Base-by-base conservation (phyloP, 2,329 filamentous ascomycete genomes). In the Colletotrichum incanum region DNA sequence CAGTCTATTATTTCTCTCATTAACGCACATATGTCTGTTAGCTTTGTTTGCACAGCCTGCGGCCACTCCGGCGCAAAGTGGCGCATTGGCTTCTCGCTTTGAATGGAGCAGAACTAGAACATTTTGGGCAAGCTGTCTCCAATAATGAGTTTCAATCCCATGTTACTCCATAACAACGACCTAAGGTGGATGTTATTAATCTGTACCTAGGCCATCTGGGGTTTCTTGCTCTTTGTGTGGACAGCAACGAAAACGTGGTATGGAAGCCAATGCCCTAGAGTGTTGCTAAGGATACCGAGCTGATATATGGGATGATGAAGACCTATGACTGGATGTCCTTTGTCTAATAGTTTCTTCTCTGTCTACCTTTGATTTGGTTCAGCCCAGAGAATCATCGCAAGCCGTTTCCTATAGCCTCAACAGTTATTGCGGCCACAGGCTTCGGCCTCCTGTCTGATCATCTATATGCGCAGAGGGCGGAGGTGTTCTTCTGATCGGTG, bases 371-470 rank as follows among this genome's bases (percentile, higher is more conserved):
- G 14, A 73, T 75, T 3, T 77, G 66, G 68, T 63, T 74, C 39
- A 73, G 71, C 31, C 73, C 7, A 37, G 34, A 37, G 34, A 37
- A 11, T 11, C 9, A 8, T 37, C 68, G 69, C 16, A 74, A 73
- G 39, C 74, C 74, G 11, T 77, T 75, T 50, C 67, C 75, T 23
- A 23, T 71, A n/a, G 70, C 72, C 2, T 75, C 72, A 1, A 65
- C 64, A 9, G 74, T 62, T 0, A 71, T 76, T 20, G 68, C 71
- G 18, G 72, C 73, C 1, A 70, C 76, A 74, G 31, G 80, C 75
- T 72, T 80, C 75, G 43, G 79, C 77, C 62, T 74, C 49, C 50
- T 79, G 72, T 78, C 70, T 75, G 76, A 76, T 63, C 76, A 67
- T 54, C 78, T 74, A 73, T 80, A 76, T 55, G 78, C 63, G 55